Evolutionary conservation across 2,329 filamentous ascomycete genomes (phyloP), one percentile per base, ranked within the genome.

Genomic region (Scolecobasidium constrictum): DNA sequence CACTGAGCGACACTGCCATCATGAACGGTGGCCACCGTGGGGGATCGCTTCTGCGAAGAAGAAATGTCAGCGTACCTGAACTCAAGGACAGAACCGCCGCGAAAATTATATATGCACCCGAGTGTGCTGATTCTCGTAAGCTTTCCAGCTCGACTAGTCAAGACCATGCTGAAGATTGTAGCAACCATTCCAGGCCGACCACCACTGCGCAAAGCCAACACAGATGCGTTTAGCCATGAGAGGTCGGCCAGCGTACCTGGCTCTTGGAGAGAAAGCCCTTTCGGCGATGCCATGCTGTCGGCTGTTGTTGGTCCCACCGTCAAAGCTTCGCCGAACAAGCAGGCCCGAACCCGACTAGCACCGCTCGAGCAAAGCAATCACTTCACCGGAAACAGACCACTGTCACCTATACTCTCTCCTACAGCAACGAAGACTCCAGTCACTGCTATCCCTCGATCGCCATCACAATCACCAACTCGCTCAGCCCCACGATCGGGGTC

Each of bases 11-110:
- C 45, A 63, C 60, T 38, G 58, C 58, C 43, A 53, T 57, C 6
- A 48, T 50, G 13, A 49, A 53, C 16, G 59, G n/a, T 56, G 60
- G 47, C 55, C 56, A 37, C 15, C 34, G 43, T 15, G 53, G 56
- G 40, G 54, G 58, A 35, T 62, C 61, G 19, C 50, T 64, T 38
- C 59, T 60, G 33, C 54, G 60, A 42, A 53, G 61, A 41, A 54
- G 61, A 38, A 63, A 64, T 45, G 53, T 64, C 50, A 64, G 61
- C 47, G 59, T 64, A 21, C 58, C 61, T 23, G 61, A 64, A 40
- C 50, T 64, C 39, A 51, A 56, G 34, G 49, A 49, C 35, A 59
- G 56, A 35, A 36, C 35, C 23, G 13, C 35, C 33, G 31, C 57
- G 58, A 21, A 63, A 58, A 47, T 35, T 33, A 26, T 44, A 13